phyloP scores from a whole-genome alignment of 2,329 filamentous ascomycete species.

The Cladosporium sp. region DNA sequence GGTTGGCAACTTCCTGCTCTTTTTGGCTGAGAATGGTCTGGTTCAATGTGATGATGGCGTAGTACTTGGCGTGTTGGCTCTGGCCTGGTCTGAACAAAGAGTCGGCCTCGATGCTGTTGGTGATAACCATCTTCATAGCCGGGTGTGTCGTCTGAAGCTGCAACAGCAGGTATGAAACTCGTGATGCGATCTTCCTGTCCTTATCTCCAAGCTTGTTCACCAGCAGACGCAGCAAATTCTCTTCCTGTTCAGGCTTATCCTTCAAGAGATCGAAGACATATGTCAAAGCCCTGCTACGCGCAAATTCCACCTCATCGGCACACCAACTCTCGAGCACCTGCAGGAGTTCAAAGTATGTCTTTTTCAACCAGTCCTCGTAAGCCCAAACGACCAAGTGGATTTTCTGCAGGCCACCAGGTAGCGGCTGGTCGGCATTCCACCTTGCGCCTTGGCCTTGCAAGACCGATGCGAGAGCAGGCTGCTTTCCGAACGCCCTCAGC shows the following conservation, averaged over 20 bases:
- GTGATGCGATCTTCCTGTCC: constrained; percentile 91
- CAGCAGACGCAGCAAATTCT: constrained; percentile 83
- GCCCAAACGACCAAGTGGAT: constrained; percentile 83
- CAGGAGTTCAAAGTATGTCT: constrained; percentile 87
- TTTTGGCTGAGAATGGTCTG: constrained; percentile 88
- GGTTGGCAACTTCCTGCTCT: constrained; percentile 77
- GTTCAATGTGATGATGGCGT: constrained; percentile 93
- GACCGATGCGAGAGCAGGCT: constrained; percentile 72
- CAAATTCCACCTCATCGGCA: constrained; percentile 92
- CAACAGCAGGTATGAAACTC: constrained; percentile 88
- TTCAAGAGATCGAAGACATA: constrained; percentile 90
- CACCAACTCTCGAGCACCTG: constrained; percentile 92
- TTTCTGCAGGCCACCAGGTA: constrained; percentile 74
- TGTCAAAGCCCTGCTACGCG: constrained; percentile 80
- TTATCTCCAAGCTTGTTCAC: constrained; percentile 97
- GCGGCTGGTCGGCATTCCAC: constrained; percentile 68
- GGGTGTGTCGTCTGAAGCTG: constrained; percentile 88
- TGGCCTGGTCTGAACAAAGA: constrained; percentile 85
- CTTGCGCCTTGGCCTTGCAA: constrained; percentile 62
- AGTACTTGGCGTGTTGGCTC: constrained; percentile 86
- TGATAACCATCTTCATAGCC: constrained; percentile 87
- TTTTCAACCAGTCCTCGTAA: constrained; percentile 94
- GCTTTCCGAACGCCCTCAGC: constrained; percentile 73
- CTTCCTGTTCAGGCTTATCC: constrained; percentile 96
- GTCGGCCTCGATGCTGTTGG: constrained; percentile 82